These are phyloP conservation scores for Populus simonii DNA, from an alignment of 345 rosid species.

Conservation along the genomic window DNA sequence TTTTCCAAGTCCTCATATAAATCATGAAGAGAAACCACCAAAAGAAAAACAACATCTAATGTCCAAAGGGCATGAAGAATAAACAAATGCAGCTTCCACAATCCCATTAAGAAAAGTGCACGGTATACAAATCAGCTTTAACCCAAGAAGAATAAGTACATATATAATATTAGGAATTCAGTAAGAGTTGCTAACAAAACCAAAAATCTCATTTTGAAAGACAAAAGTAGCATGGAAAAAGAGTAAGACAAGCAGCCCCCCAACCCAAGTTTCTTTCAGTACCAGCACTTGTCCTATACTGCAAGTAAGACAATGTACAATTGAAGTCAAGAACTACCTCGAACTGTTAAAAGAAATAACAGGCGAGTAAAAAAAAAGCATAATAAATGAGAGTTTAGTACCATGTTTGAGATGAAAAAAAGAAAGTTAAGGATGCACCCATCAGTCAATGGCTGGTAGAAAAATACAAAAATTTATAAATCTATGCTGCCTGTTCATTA, in stretches of 20 bases:
- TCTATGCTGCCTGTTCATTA: too few species aligned
- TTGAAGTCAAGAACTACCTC: not conserved
- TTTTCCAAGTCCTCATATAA: not conserved
- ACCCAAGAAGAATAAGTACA: not conserved
- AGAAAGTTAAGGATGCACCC: too few species aligned
- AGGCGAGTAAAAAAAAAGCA: not conserved
- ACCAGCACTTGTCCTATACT: not conserved
- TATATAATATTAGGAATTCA: not conserved
- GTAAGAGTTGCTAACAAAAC: not conserved
- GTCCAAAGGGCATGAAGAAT: too few species aligned
- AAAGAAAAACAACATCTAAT: not conserved
- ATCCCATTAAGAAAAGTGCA: not conserved
- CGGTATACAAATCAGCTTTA: not conserved
- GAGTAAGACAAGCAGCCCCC: not conserved
- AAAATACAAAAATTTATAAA: too few species aligned
- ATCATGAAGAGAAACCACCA: not conserved
- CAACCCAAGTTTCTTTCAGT: not conserved
- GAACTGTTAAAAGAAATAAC: not conserved
- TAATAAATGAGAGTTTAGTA: too few species aligned
- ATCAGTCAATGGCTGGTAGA: too few species aligned
- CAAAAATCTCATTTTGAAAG: not conserved
- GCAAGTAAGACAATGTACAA: not conserved
- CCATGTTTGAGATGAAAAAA: too few species aligned
- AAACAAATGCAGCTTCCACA: not conserved
- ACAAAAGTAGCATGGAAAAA: not conserved